Base-by-base conservation (phyloP, 805 yeast species). In the Saccharomycopsis synnaedendra region DNA sequence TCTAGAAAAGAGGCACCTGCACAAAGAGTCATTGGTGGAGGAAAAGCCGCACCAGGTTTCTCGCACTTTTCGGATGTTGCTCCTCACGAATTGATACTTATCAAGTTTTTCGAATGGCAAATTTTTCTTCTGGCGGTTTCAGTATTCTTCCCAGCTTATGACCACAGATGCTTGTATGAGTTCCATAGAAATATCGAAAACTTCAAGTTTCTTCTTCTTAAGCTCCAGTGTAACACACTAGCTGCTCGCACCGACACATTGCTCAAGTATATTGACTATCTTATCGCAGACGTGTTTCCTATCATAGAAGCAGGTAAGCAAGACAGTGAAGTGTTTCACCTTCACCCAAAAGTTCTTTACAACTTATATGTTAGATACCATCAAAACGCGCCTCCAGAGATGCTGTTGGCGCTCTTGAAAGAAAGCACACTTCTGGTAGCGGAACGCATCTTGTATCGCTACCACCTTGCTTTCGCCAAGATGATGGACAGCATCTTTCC, bases 91-190 rank as follows among this genome's bases (percentile, higher is more conserved):
- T 31, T 47, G 11, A 27, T 49, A 6, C 31, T 49, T n/a, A 49
- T 49, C 10, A 49, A 49, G 32, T 46, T 47, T 35, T 49, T 49
- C 43, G 53, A 49, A 44, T 49, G 53, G 53, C 50, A 49, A 31
- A 35, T 49, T 19, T 49, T 46, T 38, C 46, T 47, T 28, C 34
- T 43, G 5, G 30, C 36, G 7, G 31, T 32, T 11, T 41, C 53
- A 28, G 32, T 40, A 4, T 49, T 33, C 32, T 42, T 49, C 27
- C 53, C 53, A 7, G 47, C 49, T 8, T 49, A 49, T 36, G 32
- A 39, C 29, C 40, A 30, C 29, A 39, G 36, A 27, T 49, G 50
- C 36, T 11, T 49, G 4, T 41, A 42, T 41, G 53, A 49, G 39
- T 43, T 47, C 10, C 30, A 47, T 10, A 29, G 43, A 6, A 47